A percentile compares a stretch with the other conserved stretches of the same genome.
phyloP scores from a whole-genome alignment of 495 filamentous ascomycete species.

The Astrothelium macrocarpum region DNA sequence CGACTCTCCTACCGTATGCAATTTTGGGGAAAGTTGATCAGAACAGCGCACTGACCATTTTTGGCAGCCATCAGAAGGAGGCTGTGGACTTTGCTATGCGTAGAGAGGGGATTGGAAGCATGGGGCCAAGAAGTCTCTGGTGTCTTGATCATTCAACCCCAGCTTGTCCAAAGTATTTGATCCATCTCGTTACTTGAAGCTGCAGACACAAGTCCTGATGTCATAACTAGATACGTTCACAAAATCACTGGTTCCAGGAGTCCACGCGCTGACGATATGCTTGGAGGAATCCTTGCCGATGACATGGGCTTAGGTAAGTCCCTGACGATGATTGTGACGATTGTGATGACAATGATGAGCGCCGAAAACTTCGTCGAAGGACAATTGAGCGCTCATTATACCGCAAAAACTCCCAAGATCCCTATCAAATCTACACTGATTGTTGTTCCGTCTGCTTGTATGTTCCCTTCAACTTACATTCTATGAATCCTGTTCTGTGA shows the following conservation, averaged over 20 bases:
- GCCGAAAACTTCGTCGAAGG: not conserved
- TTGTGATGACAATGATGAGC: not conserved
- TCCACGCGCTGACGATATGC: not conserved
- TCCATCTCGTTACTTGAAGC: not conserved
- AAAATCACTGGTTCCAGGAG: not conserved
- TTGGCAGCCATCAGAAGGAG: not conserved
- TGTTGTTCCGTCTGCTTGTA: not conserved
- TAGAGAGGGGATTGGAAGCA: not conserved
- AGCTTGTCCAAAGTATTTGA: not conserved
- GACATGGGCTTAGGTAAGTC: conserved; percentile 10
- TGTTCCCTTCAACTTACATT: not conserved
- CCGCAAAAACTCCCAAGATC: not conserved
- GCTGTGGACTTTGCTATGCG: not conserved
- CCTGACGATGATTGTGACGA: not conserved
- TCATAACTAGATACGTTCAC: not conserved
- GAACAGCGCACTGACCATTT: not conserved
- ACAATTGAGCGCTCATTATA: not conserved
- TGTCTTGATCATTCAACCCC: not conserved
- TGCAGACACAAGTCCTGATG: not conserved
- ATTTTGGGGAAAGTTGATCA: not conserved
- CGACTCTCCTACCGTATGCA: not conserved
- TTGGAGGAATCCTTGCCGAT: conserved; percentile 5
- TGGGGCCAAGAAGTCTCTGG: not conserved
- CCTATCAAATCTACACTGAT: not conserved
- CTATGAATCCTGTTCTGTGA: not conserved